These are phyloP conservation scores for Saccharomyces hybrid DNA, from an alignment of 1,139 yeast species.

Conservation along the genomic window DNA sequence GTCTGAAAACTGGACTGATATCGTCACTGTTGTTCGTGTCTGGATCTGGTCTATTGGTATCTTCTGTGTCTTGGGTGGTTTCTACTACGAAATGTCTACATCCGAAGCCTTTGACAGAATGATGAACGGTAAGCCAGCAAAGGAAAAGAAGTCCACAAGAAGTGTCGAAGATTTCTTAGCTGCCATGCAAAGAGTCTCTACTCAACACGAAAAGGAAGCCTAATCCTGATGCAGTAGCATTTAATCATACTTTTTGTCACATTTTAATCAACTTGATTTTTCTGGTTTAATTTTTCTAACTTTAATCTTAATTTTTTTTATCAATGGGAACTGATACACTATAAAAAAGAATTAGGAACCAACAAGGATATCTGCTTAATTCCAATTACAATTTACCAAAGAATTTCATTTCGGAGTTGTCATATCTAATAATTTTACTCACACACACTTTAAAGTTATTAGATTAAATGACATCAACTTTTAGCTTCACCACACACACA, in stretches of 20 bases:
- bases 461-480: neutral
- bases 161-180: slow-evolving; percentile 88
- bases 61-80: slow-evolving; percentile 93
- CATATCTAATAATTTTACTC: neutral
- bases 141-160: slow-evolving; percentile 60
- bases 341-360: neutral
- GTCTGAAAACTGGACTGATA: slow-evolving; percentile 95
- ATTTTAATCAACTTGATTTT: slow-evolving; percentile 2
- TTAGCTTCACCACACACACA: neutral
- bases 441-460: neutral
- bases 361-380: neutral
- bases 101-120: slow-evolving; percentile 82
- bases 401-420: neutral
- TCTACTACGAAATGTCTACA: slow-evolving; percentile 82
- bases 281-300: neutral
- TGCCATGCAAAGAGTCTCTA: slow-evolving; percentile 95
- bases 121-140: slow-evolving; percentile 79
- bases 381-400: neutral
- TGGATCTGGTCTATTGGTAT: slow-evolving; percentile 95
- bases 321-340: slow-evolving; percentile 1
- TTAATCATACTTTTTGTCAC: slow-evolving; percentile 1
- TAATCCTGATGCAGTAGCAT: slow-evolving; percentile 28
- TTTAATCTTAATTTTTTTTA: neutral
- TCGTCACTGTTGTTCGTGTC: slow-evolving; percentile 84
- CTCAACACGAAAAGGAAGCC: slow-evolving; percentile 75